Evolutionary conservation across 1,284 basidiomycete species (phyloP).

Genomic region (Pseudozyma sp.): DNA sequence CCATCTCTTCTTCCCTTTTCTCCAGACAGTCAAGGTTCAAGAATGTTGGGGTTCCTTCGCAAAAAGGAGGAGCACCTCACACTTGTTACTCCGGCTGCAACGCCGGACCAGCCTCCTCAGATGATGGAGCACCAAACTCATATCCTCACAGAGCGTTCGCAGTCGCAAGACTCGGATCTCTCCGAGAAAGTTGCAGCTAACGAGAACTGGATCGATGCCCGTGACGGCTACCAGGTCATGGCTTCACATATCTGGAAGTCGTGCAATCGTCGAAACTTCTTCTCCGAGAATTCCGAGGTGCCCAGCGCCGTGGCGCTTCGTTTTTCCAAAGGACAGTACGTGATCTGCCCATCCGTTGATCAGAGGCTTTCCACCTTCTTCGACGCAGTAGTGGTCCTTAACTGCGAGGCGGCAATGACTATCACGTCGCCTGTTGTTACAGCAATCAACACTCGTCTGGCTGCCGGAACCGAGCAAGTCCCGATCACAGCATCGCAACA

Average conservation of each 20-base stretch:
- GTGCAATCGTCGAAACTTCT: constrained; percentile 23
- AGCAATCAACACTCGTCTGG: constrained; percentile 72
- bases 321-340: constrained; percentile 49
- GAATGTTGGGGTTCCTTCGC: too few relatives aligned
- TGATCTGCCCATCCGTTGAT: constrained; percentile 33
- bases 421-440: constrained; percentile 81
- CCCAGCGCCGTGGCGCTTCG: constrained; percentile 47
- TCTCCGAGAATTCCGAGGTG: constrained; percentile 21
- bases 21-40: too few relatives aligned
- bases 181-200: constrained; percentile 2
- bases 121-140: too few relatives aligned
- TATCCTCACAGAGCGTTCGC: too few relatives aligned
- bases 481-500: constrained; percentile 47
- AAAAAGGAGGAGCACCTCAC: too few relatives aligned
- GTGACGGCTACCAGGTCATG: constrained; percentile 50
- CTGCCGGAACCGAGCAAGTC: constrained; percentile 66
- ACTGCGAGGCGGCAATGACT: constrained; percentile 83
- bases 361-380: constrained; percentile 31
- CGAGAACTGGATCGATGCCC: constrained; percentile 33
- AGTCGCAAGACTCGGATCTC: too few relatives aligned
- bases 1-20: too few relatives aligned
- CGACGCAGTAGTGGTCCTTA: constrained; percentile 76
- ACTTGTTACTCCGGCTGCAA: too few relatives aligned
- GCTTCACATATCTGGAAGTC: constrained; percentile 37
- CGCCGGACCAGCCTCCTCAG: too few relatives aligned